phyloP scores from a whole-genome alignment of 2,329 filamentous ascomycete species.

The Fusarium fracticaudum region DNA sequence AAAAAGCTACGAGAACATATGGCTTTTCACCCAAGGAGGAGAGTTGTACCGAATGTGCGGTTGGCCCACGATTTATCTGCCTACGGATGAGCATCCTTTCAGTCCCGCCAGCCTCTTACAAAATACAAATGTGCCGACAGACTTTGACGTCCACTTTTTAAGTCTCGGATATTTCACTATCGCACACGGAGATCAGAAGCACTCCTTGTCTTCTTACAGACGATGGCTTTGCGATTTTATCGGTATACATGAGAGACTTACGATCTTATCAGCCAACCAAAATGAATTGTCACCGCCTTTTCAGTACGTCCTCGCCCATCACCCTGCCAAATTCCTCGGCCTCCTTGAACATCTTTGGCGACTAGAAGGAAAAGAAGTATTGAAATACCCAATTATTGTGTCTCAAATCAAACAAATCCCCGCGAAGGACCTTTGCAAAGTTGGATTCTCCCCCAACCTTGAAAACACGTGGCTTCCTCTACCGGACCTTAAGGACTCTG shows the following conservation, averaged over 20 bases:
- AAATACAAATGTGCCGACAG: not conserved
- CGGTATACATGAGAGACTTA: not conserved
- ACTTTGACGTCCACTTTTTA: not conserved
- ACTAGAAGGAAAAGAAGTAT: not conserved
- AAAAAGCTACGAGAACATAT: rapidly evolving
- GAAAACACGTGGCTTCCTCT: constrained; percentile 21
- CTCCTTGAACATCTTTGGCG: constrained; percentile 24
- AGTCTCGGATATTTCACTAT: rapidly evolving
- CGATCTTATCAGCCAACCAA: not conserved
- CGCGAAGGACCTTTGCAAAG: not conserved
- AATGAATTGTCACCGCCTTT: constrained; percentile 6
- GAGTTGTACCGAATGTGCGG: not conserved
- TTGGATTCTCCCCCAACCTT: not conserved
- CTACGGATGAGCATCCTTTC: not conserved
- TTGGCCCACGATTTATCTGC: rapidly evolving
- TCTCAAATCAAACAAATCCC: not conserved
- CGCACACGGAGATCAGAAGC: not conserved
- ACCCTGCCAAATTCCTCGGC: not conserved
- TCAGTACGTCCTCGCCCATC: constrained; percentile 5
- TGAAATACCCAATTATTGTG: not conserved
- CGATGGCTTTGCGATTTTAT: constrained; percentile 12
- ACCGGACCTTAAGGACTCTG: not conserved
- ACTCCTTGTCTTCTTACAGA: too few relatives aligned
- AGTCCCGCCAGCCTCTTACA: not conserved
- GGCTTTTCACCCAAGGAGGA: rapidly evolving